Base-by-base conservation (phyloP, 1,284 basidiomycete genomes). In the Boletellus sp. region DNA sequence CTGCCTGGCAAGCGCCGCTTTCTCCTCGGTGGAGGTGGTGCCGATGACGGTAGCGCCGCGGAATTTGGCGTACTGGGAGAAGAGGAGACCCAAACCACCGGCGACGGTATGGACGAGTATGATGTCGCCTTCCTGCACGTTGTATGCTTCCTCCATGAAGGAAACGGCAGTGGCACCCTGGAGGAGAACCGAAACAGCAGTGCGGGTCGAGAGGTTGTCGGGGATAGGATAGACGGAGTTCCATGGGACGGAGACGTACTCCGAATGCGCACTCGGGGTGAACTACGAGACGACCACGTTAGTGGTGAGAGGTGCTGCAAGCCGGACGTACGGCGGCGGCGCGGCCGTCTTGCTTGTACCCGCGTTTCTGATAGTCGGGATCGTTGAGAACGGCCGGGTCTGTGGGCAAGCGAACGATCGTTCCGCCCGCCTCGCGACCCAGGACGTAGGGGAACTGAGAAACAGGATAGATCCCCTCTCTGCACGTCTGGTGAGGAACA, bases 31-130 rank as follows among this genome's bases (percentile, higher is more conserved):
- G 2, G 92, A 95, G 2, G 90, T 91, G n/a, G 94, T 97, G 2
- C 91, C 95, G 57, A 99, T 96, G 20, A 97, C 91, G 9, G 82
- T 84, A 1, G 89, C 94, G 13, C 95, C 94, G 50, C 80, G 71
- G 55, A 71, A 74, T 69, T 80, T 82, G n/a, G 77, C 78, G 25
- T 82, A 55, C 58, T 87, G 84, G 13, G 77, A 71, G 52, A 85
- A 74, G 37, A 85, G 57, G 22, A 85, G 69, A 3, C 84, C 84
- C 23, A 84, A 69, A 13, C 81, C 82, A 21, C 95, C 95, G 0
- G 95, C 94, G 14, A 95, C 81, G 11, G 95, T 94, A 63, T 95
- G 90, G 13, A 97, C 77, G 41, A 93, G 76, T 49, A 93, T 78
- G 22, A 69, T 73, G 53, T 91, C 87, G 3, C 79, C 85, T 53